Evolutionary conservation across 2,329 filamentous ascomycete genomes (phyloP).

Genomic region (Alternaria solani): DNA sequence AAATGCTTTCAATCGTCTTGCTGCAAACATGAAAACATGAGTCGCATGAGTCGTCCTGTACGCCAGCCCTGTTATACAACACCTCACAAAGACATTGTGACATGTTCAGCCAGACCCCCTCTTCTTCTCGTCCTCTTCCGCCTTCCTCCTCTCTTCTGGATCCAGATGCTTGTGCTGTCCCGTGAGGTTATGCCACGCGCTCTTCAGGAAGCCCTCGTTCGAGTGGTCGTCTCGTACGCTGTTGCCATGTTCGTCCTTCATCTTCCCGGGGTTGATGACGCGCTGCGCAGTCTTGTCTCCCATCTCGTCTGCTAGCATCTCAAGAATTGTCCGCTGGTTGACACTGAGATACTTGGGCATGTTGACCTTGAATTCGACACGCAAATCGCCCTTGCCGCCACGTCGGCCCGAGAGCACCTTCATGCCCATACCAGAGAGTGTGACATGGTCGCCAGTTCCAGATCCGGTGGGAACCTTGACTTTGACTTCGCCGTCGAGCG

Average conservation of each 20-base stretch:
- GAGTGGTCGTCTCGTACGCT: slow-evolving; percentile 61
- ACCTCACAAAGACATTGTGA: background rate
- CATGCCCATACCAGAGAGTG: slow-evolving; percentile 91
- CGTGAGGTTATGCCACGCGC: slow-evolving; percentile 91
- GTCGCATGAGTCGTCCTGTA: slow-evolving; percentile 18
- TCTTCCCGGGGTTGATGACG: slow-evolving; percentile 80
- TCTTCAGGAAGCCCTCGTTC: slow-evolving; percentile 90
- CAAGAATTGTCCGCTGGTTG: slow-evolving; percentile 90
- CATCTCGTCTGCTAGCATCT: slow-evolving; percentile 97
- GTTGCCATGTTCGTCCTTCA: slow-evolving; percentile 41
- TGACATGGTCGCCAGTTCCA: slow-evolving; percentile 89
- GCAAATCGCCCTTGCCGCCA: slow-evolving; percentile 78
- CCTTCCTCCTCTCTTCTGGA: slow-evolving; percentile 45
- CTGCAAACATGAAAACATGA: slow-evolving; percentile 14
- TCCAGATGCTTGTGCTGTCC: slow-evolving; percentile 64
- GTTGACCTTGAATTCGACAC: slow-evolving; percentile 90
- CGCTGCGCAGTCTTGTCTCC: slow-evolving; percentile 89
- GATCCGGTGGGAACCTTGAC: slow-evolving; percentile 92
- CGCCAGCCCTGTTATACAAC: slow-evolving; percentile 22
- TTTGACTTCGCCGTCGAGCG: slow-evolving; percentile 87
- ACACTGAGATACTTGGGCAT: slow-evolving; percentile 95
- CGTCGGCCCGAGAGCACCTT: slow-evolving; percentile 71
- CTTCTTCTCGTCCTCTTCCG: slow-evolving; percentile 39
- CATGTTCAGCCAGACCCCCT: slow-evolving; percentile 48
- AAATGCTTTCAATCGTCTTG: slow-evolving; percentile 41